phyloP scores from a whole-genome alignment of 495 filamentous ascomycete genomes.

The Tuber magnatum region DNA sequence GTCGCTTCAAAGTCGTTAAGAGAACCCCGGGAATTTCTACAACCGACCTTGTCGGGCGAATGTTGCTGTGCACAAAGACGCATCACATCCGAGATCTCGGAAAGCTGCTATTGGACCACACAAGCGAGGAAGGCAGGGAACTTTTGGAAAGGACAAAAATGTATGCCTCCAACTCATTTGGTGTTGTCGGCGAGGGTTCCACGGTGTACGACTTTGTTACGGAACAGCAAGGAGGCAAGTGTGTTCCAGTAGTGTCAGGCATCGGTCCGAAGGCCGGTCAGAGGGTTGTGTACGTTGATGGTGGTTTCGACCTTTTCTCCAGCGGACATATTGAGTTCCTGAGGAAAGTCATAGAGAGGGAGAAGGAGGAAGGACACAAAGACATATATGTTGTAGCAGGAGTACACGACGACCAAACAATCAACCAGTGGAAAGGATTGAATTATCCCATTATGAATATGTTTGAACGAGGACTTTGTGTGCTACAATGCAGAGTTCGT shows the following conservation, averaged over 20 bases:
- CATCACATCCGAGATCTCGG: slow-evolving; percentile 78
- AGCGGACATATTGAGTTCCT: slow-evolving; percentile 95
- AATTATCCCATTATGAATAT: slow-evolving; percentile 99
- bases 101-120: slow-evolving; percentile 50
- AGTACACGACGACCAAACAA: slow-evolving; percentile 86
- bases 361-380: slow-evolving; percentile 55
- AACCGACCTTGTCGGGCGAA: slow-evolving; percentile 91
- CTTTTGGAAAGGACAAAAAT: slow-evolving; percentile 66
- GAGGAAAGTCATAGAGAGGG: slow-evolving; percentile 59
- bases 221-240: slow-evolving; percentile 50
- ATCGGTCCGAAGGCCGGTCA: slow-evolving; percentile 63
- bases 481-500: slow-evolving; percentile 81
- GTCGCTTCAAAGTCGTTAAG: slow-evolving; percentile 87
- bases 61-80: slow-evolving; percentile 83
- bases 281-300: slow-evolving; percentile 86
- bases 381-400: slow-evolving; percentile 89
- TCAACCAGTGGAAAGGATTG: slow-evolving; percentile 90
- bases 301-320: slow-evolving; percentile 94
- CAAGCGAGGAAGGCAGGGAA: slow-evolving; percentile 50
- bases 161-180: slow-evolving; percentile 76
- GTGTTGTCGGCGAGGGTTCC: slow-evolving; percentile 32
- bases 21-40: slow-evolving; percentile 95
- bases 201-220: slow-evolving; percentile 28
- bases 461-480: slow-evolving; percentile 89
- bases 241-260: slow-evolving; percentile 59